Base-by-base conservation (phyloP, 1,139 yeast species). In the Pichia kudriavzevii region DNA sequence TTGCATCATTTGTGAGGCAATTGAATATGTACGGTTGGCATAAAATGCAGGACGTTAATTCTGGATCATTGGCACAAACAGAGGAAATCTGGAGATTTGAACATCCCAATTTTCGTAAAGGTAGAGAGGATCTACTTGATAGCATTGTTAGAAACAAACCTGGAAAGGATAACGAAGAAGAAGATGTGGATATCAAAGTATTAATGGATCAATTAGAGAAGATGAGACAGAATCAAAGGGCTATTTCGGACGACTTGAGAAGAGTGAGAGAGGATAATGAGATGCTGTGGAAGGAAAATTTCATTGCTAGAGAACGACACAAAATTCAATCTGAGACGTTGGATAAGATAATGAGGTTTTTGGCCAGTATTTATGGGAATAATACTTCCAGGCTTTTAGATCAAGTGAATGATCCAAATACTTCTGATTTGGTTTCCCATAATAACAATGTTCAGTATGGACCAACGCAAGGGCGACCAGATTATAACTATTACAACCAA, bases 1-100 rank as follows among this genome's bases (percentile, higher is more conserved):
- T 91, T 61, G 88, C 97, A 20, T 78, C 93, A 44, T 91, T 91
- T 66, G 97, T 91, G 11, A 73, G 98, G 39, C 98, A 91, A 56
- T 68, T 91, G 53, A 91, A 91, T 60, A 91, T 91, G 94, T 91
- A 91, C 55, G 98, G 97, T 25, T 91, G 95, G 87, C 97, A 91
- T 61, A 91, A 91, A 60, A 91, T 91, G 7, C 93, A 76, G 56
- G 94, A 80, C 58, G 73, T 79, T 35, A 77, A 61, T 32, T 68
- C 74, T 19, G 91, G 91, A 1, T 71, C 83, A 3, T 60, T 81
- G 60, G 66, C 66, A 38, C 64, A 66, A 38, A 62, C 61, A 22
- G 78, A 72, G 33, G 87, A 78, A 46, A 56, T 61, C n/a, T 78
- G 83, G 82, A 87, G 81, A 56, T 84, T 84, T 60, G 79, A 79